Conservation (phyloP, 2,329 filamentous ascomycete species). For the Fusarium chuoi region DNA sequence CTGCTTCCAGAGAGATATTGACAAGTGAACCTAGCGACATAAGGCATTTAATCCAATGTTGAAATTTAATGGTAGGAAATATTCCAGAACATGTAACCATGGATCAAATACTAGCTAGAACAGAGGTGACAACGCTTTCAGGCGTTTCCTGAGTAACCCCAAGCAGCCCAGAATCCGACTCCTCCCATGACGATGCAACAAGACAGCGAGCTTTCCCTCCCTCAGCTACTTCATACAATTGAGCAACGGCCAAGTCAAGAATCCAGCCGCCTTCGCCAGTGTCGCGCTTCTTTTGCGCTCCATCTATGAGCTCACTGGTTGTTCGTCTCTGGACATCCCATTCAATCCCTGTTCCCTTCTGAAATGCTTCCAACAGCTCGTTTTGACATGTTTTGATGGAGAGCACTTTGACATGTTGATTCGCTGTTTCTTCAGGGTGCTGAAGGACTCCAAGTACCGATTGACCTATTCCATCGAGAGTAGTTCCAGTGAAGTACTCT, state of each 20-base stretch:
- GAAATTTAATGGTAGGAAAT: background rate
- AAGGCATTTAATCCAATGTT: background rate
- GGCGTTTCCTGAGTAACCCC: background rate
- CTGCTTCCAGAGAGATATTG: background rate
- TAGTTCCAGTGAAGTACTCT: constrained; percentile 25
- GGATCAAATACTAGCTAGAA: background rate
- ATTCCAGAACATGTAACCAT: no score
- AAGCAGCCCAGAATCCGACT: constrained; percentile 22
- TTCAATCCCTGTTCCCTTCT: background rate
- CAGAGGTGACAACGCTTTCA: background rate
- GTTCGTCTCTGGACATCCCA: constrained; percentile 7
- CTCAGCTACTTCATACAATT: constrained; percentile 8
- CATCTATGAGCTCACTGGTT: constrained; percentile 12
- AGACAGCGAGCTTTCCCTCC: background rate
- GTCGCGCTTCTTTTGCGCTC: constrained; percentile 9
- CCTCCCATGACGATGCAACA: constrained; percentile 15
- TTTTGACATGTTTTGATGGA: constrained; percentile 32
- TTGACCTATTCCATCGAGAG: constrained; percentile 22
- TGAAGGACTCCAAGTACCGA: constrained; percentile 27
- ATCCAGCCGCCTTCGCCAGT: constrained; percentile 16
- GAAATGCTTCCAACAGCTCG: constrained; percentile 12
- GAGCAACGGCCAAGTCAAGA: constrained; percentile 25
- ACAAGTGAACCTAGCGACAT: background rate
- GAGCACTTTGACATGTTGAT: constrained; percentile 16
- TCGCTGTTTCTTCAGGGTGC: constrained; percentile 15